phyloP scores from a whole-genome alignment of 2,329 filamentous ascomycete genomes.

The Cladophialophora carrionii region DNA sequence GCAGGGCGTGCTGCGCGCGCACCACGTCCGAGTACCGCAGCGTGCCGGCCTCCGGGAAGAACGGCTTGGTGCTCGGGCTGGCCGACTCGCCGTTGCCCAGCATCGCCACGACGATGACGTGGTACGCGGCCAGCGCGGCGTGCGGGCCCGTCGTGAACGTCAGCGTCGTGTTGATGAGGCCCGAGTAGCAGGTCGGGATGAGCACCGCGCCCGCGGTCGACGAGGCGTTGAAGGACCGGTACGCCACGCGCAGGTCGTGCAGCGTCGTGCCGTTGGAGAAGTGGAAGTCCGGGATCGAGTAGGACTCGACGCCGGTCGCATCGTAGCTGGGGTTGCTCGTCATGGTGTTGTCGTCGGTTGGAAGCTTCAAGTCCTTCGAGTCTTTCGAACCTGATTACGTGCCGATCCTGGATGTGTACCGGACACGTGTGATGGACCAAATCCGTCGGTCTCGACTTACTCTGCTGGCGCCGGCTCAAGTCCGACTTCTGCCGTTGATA shows the following conservation, averaged over 20 bases:
- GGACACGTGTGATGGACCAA: background rate
- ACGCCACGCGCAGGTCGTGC: slow-evolving; percentile 45
- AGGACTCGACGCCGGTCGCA: slow-evolving; percentile 42
- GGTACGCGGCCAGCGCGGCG: slow-evolving; percentile 47
- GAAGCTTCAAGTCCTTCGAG: background rate
- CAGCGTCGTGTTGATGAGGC: slow-evolving; percentile 55
- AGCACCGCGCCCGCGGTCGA: slow-evolving; percentile 48
- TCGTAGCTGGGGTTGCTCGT: slow-evolving; percentile 33
- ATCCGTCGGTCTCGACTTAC: background rate
- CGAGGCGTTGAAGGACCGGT: slow-evolving; percentile 49
- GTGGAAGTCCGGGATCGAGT: slow-evolving; percentile 45
- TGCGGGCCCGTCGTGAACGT: slow-evolving; percentile 48
- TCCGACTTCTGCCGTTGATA: background rate
- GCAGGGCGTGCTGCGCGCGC: slow-evolving; percentile 48
- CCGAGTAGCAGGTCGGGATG: slow-evolving; percentile 60
- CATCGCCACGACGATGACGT: slow-evolving; percentile 54
- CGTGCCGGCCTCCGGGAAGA: slow-evolving; percentile 44
- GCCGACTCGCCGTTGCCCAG: slow-evolving; percentile 56
- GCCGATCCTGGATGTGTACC: background rate
- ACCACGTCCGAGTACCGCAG: slow-evolving; percentile 53
- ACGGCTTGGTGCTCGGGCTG: slow-evolving; percentile 51
- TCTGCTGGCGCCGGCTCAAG: background rate
- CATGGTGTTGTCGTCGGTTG: slow-evolving; percentile 1
- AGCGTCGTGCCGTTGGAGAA: slow-evolving; percentile 46
- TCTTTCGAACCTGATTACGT: too few species aligned